These are phyloP conservation scores for Fusarium floridanum DNA, from an alignment of 2,329 filamentous ascomycete species.

Conservation along the genomic window DNA sequence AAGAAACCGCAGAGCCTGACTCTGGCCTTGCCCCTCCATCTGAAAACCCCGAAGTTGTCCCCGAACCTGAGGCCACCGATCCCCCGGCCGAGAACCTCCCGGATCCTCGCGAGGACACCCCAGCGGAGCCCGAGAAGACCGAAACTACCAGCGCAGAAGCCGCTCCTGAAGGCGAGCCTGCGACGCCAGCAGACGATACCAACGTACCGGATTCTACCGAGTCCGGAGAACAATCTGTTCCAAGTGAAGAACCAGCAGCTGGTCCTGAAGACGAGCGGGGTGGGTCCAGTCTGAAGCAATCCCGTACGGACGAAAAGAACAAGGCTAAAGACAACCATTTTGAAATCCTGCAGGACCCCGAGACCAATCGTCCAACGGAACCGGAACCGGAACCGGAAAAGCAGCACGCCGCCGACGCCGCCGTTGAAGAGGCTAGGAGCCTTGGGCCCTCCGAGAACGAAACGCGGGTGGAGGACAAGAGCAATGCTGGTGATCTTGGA, in stretches of 20 bases:
- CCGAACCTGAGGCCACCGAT: conserved; percentile 25
- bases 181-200: conserved; percentile 21
- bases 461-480: conserved; percentile 34
- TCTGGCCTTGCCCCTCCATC: conserved; percentile 29
- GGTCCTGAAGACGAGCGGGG: conserved; percentile 48
- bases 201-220: conserved; percentile 33
- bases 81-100: conserved; percentile 15
- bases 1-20: conserved; percentile 35
- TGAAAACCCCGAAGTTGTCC: conserved; percentile 26
- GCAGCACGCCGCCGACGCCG: conserved; percentile 42
- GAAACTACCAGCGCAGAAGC: conserved; percentile 17
- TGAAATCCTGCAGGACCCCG: conserved; percentile 47
- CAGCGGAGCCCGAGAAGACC: conserved; percentile 32
- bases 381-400: conserved; percentile 45
- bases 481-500: conserved; percentile 31
- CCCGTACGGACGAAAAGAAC: conserved; percentile 53
- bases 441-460: conserved; percentile 33
- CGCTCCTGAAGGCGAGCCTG: conserved; percentile 16
- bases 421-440: conserved; percentile 40
- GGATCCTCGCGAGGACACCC: conserved; percentile 28
- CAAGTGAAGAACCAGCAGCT: conserved; percentile 42
- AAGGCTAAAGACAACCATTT: conserved; percentile 50
- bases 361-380: conserved; percentile 42
- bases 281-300: conserved; percentile 47
- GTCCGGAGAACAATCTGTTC: conserved; percentile 36